A percentile compares a stretch with the other conserved stretches of the same genome.
phyloP scores from a whole-genome alignment of 768 basidiomycete genomes.

The Kwoniella shandongensis region DNA sequence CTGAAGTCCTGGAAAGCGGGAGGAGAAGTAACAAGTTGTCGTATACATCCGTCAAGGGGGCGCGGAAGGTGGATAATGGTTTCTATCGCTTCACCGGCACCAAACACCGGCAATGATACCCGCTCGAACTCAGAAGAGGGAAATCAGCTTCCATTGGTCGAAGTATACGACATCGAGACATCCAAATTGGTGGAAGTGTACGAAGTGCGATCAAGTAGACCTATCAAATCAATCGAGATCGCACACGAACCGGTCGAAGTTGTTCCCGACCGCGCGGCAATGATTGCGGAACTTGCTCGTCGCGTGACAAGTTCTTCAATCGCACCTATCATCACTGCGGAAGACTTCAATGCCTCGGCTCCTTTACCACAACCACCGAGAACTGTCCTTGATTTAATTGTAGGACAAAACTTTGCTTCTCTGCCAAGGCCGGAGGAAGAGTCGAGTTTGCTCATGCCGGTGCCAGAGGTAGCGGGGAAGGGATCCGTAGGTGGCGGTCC shows the following conservation, averaged over 20 bases:
- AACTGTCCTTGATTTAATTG: slow-evolving; percentile 26
- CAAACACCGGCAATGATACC: neutral
- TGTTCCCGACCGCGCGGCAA: slow-evolving; percentile 16
- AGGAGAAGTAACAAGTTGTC: slow-evolving; percentile 55
- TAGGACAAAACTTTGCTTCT: slow-evolving; percentile 29
- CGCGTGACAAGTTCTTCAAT: neutral
- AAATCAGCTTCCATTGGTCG: slow-evolving; percentile 59
- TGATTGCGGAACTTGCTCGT: slow-evolving; percentile 27
- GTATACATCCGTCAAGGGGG: slow-evolving; percentile 81
- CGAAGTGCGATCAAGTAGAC: slow-evolving; percentile 55
- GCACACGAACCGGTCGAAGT: slow-evolving; percentile 11
- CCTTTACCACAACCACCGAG: neutral
- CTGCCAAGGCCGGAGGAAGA: slow-evolving; percentile 33
- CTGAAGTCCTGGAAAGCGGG: slow-evolving; percentile 85
- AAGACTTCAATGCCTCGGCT: slow-evolving; percentile 9
- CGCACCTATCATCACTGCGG: slow-evolving; percentile 10
- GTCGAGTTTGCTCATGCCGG: slow-evolving; percentile 60
- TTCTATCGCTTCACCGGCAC: slow-evolving; percentile 61
- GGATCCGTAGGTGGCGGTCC: slow-evolving; percentile 38
- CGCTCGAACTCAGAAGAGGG: slow-evolving; percentile 46
- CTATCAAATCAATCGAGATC: slow-evolving; percentile 10
- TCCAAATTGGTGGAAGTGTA: slow-evolving; percentile 76
- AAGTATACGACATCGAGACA: slow-evolving; percentile 92
- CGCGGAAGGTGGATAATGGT: slow-evolving; percentile 89
- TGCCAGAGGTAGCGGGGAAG: slow-evolving; percentile 47